Evolutionary conservation across 164 flowering plant species (phyloP).

Genomic region (Malania oleifera): DNA sequence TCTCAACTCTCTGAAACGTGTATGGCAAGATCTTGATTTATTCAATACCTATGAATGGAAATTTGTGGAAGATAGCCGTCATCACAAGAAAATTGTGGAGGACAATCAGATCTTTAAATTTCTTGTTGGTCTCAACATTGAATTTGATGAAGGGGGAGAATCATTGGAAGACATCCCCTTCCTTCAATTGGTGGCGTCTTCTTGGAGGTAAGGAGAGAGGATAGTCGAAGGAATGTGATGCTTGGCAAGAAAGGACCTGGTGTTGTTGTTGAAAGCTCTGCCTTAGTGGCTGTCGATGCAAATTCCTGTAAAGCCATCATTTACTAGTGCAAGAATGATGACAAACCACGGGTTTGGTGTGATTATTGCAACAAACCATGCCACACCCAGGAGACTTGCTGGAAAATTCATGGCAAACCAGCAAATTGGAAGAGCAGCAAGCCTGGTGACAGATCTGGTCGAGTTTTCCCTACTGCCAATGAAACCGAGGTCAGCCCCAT

Average conservation of each 20-base stretch:
- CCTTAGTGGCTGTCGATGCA: not conserved
- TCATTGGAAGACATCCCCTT: not conserved
- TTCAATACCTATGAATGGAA: not conserved
- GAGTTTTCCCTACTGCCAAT: not conserved
- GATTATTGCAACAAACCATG: not conserved
- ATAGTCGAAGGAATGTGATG: too few species aligned
- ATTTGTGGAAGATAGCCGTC: not conserved
- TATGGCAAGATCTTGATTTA: too few species aligned
- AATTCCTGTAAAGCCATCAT: not conserved
- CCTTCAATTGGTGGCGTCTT: not conserved
- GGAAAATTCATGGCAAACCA: too few species aligned
- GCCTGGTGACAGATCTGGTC: not conserved
- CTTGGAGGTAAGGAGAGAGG: too few species aligned
- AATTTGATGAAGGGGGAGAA: conserved; percentile 1
- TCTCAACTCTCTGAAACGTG: not conserved
- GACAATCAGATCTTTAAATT: not conserved
- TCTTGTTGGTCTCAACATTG: too few species aligned
- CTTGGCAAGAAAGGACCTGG: not conserved
- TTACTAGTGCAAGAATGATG: not conserved
- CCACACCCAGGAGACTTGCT: too few species aligned
- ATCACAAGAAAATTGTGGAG: not conserved
- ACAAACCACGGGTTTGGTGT: not conserved
- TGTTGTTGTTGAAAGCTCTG: not conserved
- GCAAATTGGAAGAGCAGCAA: too few species aligned
- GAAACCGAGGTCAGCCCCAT: not conserved